A percentile compares a stretch with the other conserved stretches of the same genome.
Evolutionary conservation across 2,329 filamentous ascomycete genomes (phyloP).

Genomic region (Fusarium sp.): DNA sequence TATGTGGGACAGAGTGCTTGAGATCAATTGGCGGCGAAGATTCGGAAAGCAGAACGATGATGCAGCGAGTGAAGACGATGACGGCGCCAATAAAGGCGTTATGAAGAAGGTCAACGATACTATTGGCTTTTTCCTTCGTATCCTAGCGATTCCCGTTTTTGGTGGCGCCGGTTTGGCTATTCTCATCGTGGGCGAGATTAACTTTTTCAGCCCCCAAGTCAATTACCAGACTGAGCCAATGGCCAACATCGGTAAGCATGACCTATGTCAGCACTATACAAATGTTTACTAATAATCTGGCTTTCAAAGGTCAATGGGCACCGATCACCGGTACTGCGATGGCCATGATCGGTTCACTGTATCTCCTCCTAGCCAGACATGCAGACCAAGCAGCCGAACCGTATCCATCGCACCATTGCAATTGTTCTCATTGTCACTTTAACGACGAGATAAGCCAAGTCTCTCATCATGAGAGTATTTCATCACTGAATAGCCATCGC

Average conservation of each 20-base stretch:
- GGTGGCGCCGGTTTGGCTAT: slow-evolving; percentile 66
- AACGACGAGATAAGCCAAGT: background rate
- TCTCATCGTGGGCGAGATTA: slow-evolving; percentile 68
- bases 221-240: slow-evolving; percentile 70
- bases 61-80: slow-evolving; percentile 45
- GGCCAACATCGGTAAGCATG: slow-evolving; percentile 63
- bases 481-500: background rate
- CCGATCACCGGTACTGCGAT: slow-evolving; percentile 67
- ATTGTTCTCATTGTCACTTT: slow-evolving; percentile 12
- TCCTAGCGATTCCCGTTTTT: slow-evolving; percentile 68
- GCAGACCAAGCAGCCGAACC: slow-evolving; percentile 4
- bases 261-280: too few species aligned
- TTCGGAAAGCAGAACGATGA: slow-evolving; percentile 37
- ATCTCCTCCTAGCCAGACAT: slow-evolving; percentile 56
- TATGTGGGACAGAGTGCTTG: slow-evolving; percentile 71
- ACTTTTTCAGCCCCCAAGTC: slow-evolving; percentile 68
- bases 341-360: slow-evolving; percentile 67
- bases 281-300: too few species aligned
- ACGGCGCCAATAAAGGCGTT: slow-evolving; percentile 60
- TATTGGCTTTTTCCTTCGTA: slow-evolving; percentile 62
- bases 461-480: background rate
- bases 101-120: slow-evolving; percentile 66
- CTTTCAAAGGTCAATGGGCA: slow-evolving; percentile 65
- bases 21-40: slow-evolving; percentile 66
- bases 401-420: slow-evolving; percentile 3